Evolutionary conservation across 1,139 yeast genomes (phyloP), one percentile per base, ranked within the genome.

Genomic region (Candida labiduridarum): DNA sequence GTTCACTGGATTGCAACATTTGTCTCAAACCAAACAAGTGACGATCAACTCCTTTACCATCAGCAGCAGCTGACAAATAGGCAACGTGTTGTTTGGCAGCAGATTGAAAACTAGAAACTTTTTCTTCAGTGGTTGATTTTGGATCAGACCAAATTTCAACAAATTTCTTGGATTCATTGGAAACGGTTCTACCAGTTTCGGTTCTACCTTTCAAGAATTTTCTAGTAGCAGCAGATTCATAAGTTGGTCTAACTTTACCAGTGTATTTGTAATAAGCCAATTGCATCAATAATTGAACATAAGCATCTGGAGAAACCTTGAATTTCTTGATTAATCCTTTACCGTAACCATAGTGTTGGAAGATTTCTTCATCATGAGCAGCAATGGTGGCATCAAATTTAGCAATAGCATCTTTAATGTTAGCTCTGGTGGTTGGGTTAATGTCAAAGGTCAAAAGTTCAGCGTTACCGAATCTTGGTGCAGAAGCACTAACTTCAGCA

Each of bases 191-290:
- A 56, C 96, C 92, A 39, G 97, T 88, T 71, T 94, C 99, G n/a
- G 98, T 94, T 69, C 99, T 84, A 51, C 99, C 99, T 61, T 83
- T 85, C 65, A 85, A 87, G 72, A 80, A 92, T 65, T 84, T 85
- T 69, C 98, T 83, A 4, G 98, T 92, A 27, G 98, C 91, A 7
- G 97, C 97, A 46, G 96, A 87, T 70, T 94, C 99, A 68, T 94
- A 94, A 25, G 98, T 94, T 56, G 97, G 97, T 66, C 95, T 81
- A 54, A 84, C 77, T 51, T 81, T 83, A 30, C 96, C 96, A 46
- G 90, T 81, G 71, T 85, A 78, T 71, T 91, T 91, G 78, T 77
- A 92, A 64, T 85, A 82, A 15, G 91, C 89, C 59, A 87, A 74
- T 71, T 87, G 95, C 63, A 87, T 82, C 64, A 87, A 63, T 81